Evolutionary conservation across 2,329 filamentous ascomycete species (phyloP), one percentile per base, ranked within the genome.

Genomic region (Penicillium sp.): DNA sequence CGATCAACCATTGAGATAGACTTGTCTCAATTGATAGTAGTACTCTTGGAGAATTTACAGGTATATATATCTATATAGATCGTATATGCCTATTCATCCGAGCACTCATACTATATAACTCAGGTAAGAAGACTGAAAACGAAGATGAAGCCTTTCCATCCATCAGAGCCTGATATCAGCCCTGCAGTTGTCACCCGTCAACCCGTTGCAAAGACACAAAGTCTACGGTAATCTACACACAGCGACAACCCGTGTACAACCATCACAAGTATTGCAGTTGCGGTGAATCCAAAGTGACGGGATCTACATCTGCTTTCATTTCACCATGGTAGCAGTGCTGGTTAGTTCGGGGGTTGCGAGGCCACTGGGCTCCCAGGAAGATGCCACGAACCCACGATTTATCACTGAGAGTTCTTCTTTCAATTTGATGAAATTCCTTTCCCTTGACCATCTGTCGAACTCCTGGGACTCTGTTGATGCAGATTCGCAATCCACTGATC

Each of bases 141-240:
- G 27, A 26, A 41, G 15, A 25, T 37, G 46, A 65, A 65, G 64
- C 61, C 45, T 59, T 60, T 55, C 64, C n/a, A n/a, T n/a, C 61
- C 54, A 51, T 56, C 65, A 54, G 27, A 49, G 63, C 58, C 55
- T 53, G 25, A 54, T 51, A 49, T 56, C 49, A 64, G 47, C 23
- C 51, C 60, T 71, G 68, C 68, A 71, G 66, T 53, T 59, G 57
- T 55, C 65, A 44, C 66, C 55, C 53, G 53, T 58, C 56, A 59
- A 63, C 51, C 55, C 51, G 49, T 54, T 60, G 49, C 49, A 47
- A 44, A 61, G 64, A 55, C 51, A 59, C 47, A 53, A 46, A 53
- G 53, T 45, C 43, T 52, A 48, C 59, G 60, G 62, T 65, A 58
- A 35, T 62, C 57, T 42, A 62, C 61, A 59, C 61, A 27, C 63